These are phyloP conservation scores for Petunia hybrid DNA, from an alignment of 305 asterid genomes.

Conservation along the genomic window DNA sequence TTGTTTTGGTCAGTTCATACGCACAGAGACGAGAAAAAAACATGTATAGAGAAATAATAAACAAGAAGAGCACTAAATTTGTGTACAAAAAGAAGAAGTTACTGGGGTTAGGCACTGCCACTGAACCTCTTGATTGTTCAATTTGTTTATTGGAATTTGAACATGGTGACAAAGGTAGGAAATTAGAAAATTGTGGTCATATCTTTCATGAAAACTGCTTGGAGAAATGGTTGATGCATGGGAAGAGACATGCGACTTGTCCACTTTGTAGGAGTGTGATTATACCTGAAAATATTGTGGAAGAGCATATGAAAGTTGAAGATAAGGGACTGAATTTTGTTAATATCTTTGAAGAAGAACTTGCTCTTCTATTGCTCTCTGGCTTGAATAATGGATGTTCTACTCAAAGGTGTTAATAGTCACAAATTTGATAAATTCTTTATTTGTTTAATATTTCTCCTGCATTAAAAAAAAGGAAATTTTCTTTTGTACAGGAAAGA, in stretches of 20 bases:
- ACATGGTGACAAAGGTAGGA: constrained; percentile 47
- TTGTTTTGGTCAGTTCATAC: constrained; percentile 31
- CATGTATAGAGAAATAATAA: constrained; percentile 42
- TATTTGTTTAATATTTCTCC: too few relatives aligned
- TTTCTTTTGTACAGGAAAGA: too few relatives aligned
- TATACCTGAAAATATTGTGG: constrained; percentile 42
- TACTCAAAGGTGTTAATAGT: too few relatives aligned
- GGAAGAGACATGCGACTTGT: constrained; percentile 47
- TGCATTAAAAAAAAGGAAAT: too few relatives aligned
- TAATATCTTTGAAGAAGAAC: constrained; percentile 31
- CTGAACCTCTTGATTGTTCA: constrained; percentile 41
- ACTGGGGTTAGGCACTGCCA: neutral
- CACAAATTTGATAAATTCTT: too few relatives aligned
- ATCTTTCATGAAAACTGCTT: constrained; percentile 54
- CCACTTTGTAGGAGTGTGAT: constrained; percentile 63
- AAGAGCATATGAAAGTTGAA: neutral
- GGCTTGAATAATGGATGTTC: constrained; percentile 29
- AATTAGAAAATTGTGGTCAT: constrained; percentile 52
- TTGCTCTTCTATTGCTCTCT: constrained; percentile 42
- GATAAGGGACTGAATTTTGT: neutral
- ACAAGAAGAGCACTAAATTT: constrained; percentile 47
- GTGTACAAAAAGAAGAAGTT: constrained; percentile 26
- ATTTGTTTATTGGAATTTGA: constrained; percentile 54
- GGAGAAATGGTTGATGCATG: constrained; percentile 52
- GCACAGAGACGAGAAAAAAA: constrained; percentile 32